phyloP scores from a whole-genome alignment of 371 early-diverging fungal genomes.

The Parasitella parasitica region DNA sequence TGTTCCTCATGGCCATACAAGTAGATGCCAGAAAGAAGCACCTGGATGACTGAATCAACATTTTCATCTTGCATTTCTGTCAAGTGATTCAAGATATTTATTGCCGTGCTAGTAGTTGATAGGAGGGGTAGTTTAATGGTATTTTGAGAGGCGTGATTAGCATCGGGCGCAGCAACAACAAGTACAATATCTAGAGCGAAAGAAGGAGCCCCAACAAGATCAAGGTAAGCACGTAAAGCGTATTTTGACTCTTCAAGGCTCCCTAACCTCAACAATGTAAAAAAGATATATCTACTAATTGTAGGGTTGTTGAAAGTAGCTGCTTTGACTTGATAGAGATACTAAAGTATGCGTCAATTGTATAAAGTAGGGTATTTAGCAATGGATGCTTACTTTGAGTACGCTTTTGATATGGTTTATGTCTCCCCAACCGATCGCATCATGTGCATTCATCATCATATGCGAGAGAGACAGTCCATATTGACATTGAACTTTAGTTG shows the following conservation, averaged over 20 bases:
- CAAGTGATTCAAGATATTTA: background rate
- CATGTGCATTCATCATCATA: conserved; percentile 24
- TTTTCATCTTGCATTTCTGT: conserved; percentile 8
- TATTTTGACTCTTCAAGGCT: conserved; percentile 71
- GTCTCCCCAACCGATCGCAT: conserved; percentile 38
- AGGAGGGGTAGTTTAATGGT: background rate
- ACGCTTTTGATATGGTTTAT: conserved; percentile 27
- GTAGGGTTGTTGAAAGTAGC: conserved; percentile 72
- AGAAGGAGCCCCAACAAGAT: conserved; percentile 41
- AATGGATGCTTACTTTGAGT: conserved; percentile 21
- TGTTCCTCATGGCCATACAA: conserved; percentile 46
- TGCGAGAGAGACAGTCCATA: conserved; percentile 21
- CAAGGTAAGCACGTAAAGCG: conserved; percentile 62
- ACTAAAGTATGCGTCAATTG: conserved; percentile 6
- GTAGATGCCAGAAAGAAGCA: conserved; percentile 43
- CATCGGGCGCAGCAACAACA: background rate
- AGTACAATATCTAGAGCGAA: background rate
- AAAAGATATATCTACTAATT: conserved; percentile 61
- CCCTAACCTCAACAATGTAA: conserved; percentile 56
- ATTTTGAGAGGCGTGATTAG: background rate
- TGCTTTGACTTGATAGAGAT: conserved; percentile 59
- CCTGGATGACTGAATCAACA: conserved; percentile 30
- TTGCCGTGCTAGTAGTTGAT: background rate
- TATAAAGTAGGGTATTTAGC: background rate
- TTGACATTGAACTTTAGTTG: background rate